Base-by-base conservation (phyloP, 2,329 filamentous ascomycete species). In the Coniochaeta hoffmannii region DNA sequence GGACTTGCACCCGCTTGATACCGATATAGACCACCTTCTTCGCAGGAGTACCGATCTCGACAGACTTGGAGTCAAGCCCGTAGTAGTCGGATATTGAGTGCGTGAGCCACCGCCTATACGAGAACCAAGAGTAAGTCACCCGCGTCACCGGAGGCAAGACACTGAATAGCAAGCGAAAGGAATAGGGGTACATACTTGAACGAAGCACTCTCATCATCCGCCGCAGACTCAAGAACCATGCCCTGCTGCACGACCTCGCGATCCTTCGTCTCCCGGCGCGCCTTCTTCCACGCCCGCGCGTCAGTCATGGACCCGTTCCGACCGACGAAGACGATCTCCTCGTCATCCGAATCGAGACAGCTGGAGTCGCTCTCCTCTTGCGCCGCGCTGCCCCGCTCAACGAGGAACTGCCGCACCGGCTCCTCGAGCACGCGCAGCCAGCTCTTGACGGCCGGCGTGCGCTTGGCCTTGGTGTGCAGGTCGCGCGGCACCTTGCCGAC, bases 61-160 rank as follows among this genome's bases (percentile, higher is more conserved):
- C 82, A 4, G 89, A 92, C 75, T 86, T 90, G 19, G 92, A 96
- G 58, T 85, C 82, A 56, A 97, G 79, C 46, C 91, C 92, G 67
- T 97, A 97, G 70, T 97, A 97, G 38, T 87, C 83, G 10, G 90
- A 93, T 60, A 97, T 92, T 56, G 89, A 88, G 71, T 97, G 92
- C 1, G 95, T 90, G 54, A 97, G 82, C 89, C 92, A 97, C 60
- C 93, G 88, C 62, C 89, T 93, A 58, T 50, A 51, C 17, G 28
- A 41, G n/a, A 51, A 30, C 53, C n/a, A 12, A 32, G 34, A 17
- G 56, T 58, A 54, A 63, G 61, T 61, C 30, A 9, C 22, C 46
- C 46, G 58, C 54, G 49, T 58, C 49, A 53, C 31, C 28, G 55
- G 63, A 38, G 62, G 58, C 36, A 50, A 17, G 26, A n/a, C n/a